Evolutionary conservation across 2,329 filamentous ascomycete species (phyloP).

Genomic region (Calonectria fujianensis): DNA sequence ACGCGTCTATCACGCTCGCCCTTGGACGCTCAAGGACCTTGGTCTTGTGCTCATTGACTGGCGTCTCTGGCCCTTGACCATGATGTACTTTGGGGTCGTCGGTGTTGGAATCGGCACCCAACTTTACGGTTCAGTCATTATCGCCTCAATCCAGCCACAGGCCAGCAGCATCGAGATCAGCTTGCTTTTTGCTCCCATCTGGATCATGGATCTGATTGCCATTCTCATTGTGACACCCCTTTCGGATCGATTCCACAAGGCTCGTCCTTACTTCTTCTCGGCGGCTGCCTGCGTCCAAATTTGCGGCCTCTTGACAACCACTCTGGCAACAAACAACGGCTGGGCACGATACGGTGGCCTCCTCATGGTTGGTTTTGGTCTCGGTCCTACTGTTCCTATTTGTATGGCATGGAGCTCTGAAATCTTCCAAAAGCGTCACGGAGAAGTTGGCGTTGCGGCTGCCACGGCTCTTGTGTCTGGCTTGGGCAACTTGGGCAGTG

Average conservation of each 20-base stretch:
- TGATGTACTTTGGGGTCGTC: slow-evolving; percentile 98
- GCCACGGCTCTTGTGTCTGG: slow-evolving; percentile 91
- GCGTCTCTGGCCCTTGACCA: slow-evolving; percentile 88
- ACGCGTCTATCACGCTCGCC: slow-evolving; percentile 84
- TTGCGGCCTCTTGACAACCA: slow-evolving; percentile 85
- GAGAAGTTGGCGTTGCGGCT: slow-evolving; percentile 92
- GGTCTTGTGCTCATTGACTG: slow-evolving; percentile 85
- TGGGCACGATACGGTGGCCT: slow-evolving; percentile 93
- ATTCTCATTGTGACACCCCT: slow-evolving; percentile 90
- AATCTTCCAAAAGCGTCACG: slow-evolving; percentile 91
- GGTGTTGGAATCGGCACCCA: slow-evolving; percentile 94
- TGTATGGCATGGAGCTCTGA: slow-evolving; percentile 96
- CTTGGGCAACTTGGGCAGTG: slow-evolving; percentile 89
- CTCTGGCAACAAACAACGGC: slow-evolving; percentile 80
- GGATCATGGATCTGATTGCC: slow-evolving; percentile 93
- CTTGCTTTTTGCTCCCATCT: slow-evolving; percentile 91
- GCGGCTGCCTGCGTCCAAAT: slow-evolving; percentile 87
- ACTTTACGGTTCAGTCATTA: slow-evolving; percentile 91
- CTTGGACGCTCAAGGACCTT: slow-evolving; percentile 85
- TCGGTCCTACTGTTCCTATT: slow-evolving; percentile 92
- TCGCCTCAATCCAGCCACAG: slow-evolving; percentile 83
- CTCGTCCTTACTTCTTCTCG: slow-evolving; percentile 88
- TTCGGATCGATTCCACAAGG: slow-evolving; percentile 89
- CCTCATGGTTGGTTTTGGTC: slow-evolving; percentile 91
- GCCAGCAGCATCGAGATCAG: slow-evolving; percentile 86